Base-by-base conservation (phyloP, 2,329 filamentous ascomycete species). In the Fusarium heterosporum region DNA sequence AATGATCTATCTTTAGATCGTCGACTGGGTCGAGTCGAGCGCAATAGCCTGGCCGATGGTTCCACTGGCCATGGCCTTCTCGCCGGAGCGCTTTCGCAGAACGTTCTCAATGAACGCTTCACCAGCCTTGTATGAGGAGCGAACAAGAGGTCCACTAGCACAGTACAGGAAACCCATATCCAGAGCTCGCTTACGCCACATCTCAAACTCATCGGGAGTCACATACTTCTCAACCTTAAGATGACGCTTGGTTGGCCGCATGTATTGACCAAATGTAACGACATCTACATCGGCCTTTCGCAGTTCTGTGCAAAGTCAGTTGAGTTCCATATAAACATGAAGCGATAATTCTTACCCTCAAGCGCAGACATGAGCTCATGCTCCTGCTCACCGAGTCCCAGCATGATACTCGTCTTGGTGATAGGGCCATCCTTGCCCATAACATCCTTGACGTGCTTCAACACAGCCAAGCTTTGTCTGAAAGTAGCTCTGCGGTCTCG, bases 21-120 rank as follows among this genome's bases (percentile, higher is more conserved):
- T 63, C 26, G 72, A 70, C 22, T 61, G 64, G 29, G 60, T 64
- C 54, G 74, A 75, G 50, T 80, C 80, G 17, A 81, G 60, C 2
- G 78, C 78, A n/a, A 80, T 77, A 0, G 81, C 74, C 64, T 81
- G 75, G n/a, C 75, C 76, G 3, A 84, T 71, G 29, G 65, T 73
- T 39, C 75, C 73, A 26, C 76, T 71, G 2, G 77, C 68, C 52
- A 76, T 70, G 28, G 69, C 71, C 67, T 79, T 83, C 64, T 80
- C 79, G 19, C 81, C 83, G 1, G 83, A 85, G 49, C 93, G 85
- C 87, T 97, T 97, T 80, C 93, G 92, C 61, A 99, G 82, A 19
- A 99, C 95, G 73, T 99, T 99, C 84, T 99, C 96, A 72, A 99
- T 99, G 77, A 99, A 99, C 2, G 93, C 93, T 82, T 99, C 96